A percentile compares a stretch with the other conserved stretches of the same genome.
These are phyloP conservation scores for Trametes pubescens DNA, from an alignment of 1,284 basidiomycete genomes.

Conservation along the genomic window DNA sequence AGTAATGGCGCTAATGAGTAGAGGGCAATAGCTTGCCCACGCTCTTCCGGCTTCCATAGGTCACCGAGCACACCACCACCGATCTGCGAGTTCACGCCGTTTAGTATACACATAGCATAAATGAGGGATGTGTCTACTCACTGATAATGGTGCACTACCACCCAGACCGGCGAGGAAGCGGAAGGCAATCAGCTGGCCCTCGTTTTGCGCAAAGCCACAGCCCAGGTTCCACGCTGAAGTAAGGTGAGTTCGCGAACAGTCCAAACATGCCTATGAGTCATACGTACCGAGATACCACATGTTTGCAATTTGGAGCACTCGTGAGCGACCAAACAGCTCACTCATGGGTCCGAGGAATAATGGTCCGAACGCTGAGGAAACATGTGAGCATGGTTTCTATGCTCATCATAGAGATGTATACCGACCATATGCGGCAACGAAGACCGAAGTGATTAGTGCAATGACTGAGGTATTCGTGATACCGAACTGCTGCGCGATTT, in stretches of 20 bases:
- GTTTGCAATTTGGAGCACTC: slow-evolving; percentile 60
- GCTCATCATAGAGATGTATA: neutral
- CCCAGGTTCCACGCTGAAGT: slow-evolving; percentile 67
- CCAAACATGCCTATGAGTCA: neutral
- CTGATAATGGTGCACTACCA: slow-evolving; percentile 69
- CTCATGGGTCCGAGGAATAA: slow-evolving; percentile 63
- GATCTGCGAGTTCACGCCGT: slow-evolving; percentile 34
- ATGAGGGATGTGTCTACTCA: slow-evolving; percentile 39
- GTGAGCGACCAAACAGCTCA: slow-evolving; percentile 55
- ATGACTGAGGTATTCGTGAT: slow-evolving; percentile 60
- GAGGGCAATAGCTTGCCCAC: slow-evolving; percentile 55
- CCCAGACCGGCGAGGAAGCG: slow-evolving; percentile 72
- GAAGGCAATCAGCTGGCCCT: slow-evolving; percentile 66
- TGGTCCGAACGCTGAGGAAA: slow-evolving; percentile 56
- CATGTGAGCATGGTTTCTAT: neutral
- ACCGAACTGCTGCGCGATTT: slow-evolving; percentile 63
- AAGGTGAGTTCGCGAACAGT: neutral
- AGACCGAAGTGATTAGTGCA: slow-evolving; percentile 71
- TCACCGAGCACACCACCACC: slow-evolving; percentile 61
- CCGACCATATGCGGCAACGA: slow-evolving; percentile 68
- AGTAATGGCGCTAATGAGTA: slow-evolving; percentile 56
- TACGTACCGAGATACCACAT: slow-evolving; percentile 64
- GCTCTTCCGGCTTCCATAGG: slow-evolving; percentile 53
- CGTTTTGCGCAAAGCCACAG: slow-evolving; percentile 70
- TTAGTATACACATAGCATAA: neutral